These are phyloP conservation scores for Cordyceps cateniannulata DNA, from an alignment of 2,329 filamentous ascomycete genomes.

Conservation along the genomic window DNA sequence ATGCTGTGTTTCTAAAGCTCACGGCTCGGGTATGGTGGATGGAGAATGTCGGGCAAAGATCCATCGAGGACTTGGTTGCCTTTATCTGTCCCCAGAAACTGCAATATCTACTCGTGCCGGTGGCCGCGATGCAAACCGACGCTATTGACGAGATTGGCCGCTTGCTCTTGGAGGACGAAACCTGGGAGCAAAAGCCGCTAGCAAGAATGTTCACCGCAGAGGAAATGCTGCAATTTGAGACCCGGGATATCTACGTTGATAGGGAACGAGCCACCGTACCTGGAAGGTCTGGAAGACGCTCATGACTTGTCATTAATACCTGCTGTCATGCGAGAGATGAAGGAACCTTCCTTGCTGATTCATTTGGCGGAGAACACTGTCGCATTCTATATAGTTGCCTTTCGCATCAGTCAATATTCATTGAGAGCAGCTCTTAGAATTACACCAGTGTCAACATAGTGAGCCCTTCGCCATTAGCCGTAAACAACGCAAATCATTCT, in stretches of 20 bases:
- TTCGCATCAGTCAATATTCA: too few relatives aligned
- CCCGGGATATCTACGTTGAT: neutral
- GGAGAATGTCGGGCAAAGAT: constrained; percentile 38
- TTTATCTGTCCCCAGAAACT: constrained; percentile 33
- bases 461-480: too few relatives aligned
- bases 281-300: neutral
- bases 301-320: too few relatives aligned
- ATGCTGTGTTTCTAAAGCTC: constrained; percentile 44
- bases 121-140: constrained; percentile 27
- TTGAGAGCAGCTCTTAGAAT: too few relatives aligned
- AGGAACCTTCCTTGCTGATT: too few relatives aligned
- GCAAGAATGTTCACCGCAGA: neutral
- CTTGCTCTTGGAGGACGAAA: neutral
- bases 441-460: too few relatives aligned
- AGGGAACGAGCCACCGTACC: neutral
- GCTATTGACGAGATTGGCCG: constrained; percentile 15
- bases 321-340: too few relatives aligned
- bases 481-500: too few relatives aligned
- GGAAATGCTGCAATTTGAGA: neutral
- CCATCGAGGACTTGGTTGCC: constrained; percentile 35
- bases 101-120: constrained; percentile 35
- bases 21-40: constrained; percentile 44
- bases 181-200: neutral
- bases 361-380: too few relatives aligned
- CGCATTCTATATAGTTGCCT: too few relatives aligned